A percentile compares a stretch with the other conserved stretches of the same genome.
Evolutionary conservation across 768 basidiomycete genomes (phyloP).

Genomic region (Piloderma croceum): DNA sequence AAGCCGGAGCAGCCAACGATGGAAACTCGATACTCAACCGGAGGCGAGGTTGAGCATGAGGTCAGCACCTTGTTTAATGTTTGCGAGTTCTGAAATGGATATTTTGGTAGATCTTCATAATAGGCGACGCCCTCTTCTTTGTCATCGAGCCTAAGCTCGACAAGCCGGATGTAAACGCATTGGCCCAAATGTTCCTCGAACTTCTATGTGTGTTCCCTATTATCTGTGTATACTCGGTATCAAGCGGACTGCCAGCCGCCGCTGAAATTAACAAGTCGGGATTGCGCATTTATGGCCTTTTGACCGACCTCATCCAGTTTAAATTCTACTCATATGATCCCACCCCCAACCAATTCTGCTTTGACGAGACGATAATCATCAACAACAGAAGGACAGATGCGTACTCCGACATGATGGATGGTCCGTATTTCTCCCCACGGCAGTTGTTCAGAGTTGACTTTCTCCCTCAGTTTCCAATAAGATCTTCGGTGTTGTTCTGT

Average conservation of each 20-base stretch:
- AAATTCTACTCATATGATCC: slow-evolving; percentile 15
- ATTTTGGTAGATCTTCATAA: slow-evolving; percentile 13
- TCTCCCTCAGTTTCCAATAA: slow-evolving; percentile 13
- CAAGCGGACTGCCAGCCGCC: too few relatives aligned
- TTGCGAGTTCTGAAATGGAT: slow-evolving; percentile 1
- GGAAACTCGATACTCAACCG: slow-evolving; percentile 6
- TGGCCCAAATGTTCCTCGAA: slow-evolving; percentile 12
- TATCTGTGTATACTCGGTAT: slow-evolving; percentile 4
- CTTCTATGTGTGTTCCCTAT: slow-evolving; percentile 10
- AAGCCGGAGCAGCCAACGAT: slow-evolving; percentile 10
- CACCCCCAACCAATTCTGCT: slow-evolving; percentile 1
- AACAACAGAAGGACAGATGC: slow-evolving; percentile 10
- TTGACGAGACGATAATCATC: slow-evolving; percentile 14
- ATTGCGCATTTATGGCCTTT: slow-evolving; percentile 11
- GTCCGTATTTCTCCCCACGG: slow-evolving; percentile 10
- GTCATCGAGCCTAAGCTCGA: slow-evolving; percentile 22
- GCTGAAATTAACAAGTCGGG: too few relatives aligned
- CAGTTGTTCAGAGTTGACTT: slow-evolving; percentile 10
- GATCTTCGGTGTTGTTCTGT: slow-evolving; percentile 13
- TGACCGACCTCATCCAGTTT: slow-evolving; percentile 10
- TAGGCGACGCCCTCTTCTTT: slow-evolving; percentile 12
- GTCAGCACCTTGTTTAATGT: slow-evolving; percentile 5
- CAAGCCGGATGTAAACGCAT: too few relatives aligned
- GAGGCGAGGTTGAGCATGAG: slow-evolving; percentile 12
- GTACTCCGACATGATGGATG: slow-evolving; percentile 17